phyloP scores from a whole-genome alignment of 1,284 basidiomycete species.

The Cerrena zonata region DNA sequence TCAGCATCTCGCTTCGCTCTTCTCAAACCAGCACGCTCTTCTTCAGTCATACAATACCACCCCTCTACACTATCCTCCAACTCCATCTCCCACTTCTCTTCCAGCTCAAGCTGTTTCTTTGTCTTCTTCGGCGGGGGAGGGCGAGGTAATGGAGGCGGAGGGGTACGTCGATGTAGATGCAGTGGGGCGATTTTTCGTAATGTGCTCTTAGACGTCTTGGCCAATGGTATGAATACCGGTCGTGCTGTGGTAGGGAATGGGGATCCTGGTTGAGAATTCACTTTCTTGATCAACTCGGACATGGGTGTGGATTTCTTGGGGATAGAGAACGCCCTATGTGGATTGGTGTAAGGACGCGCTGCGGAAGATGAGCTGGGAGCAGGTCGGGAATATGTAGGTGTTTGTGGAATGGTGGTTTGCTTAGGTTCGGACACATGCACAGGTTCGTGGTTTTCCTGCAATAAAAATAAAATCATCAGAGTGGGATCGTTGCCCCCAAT shows the following conservation, averaged over 20 bases:
- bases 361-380: not conserved
- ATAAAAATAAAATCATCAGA: no score
- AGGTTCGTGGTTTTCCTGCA: not conserved
- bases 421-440: not conserved
- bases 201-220: slow-evolving; percentile 55
- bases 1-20: slow-evolving; percentile 59
- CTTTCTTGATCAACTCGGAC: slow-evolving; percentile 68
- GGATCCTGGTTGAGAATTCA: slow-evolving; percentile 58
- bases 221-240: slow-evolving; percentile 54
- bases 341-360: not conserved
- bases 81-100: slow-evolving; percentile 76
- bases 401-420: not conserved
- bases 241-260: slow-evolving; percentile 41
- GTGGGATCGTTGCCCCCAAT: not conserved
- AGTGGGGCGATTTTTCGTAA: slow-evolving; percentile 67
- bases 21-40: slow-evolving; percentile 54
- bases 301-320: slow-evolving; percentile 47
- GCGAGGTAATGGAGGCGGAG: slow-evolving; percentile 61
- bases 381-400: not conserved
- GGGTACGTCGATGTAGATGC: slow-evolving; percentile 63
- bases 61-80: slow-evolving; percentile 66
- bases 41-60: slow-evolving; percentile 62
- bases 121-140: slow-evolving; percentile 63
- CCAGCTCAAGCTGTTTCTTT: slow-evolving; percentile 68
- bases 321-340: not conserved